Base-by-base conservation (phyloP, 257 asterid genomes). In the Solanum sitiens region DNA sequence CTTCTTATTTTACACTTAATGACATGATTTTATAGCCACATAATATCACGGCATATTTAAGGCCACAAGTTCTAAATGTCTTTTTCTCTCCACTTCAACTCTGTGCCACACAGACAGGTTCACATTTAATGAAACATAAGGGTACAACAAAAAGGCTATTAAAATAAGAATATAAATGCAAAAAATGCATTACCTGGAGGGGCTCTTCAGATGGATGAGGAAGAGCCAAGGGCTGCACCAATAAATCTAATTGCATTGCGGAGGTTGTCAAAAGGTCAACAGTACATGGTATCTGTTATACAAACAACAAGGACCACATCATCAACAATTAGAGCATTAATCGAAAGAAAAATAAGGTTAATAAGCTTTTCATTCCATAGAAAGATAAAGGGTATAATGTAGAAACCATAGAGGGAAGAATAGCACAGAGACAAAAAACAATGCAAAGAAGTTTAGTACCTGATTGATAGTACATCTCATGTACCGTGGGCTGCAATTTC, bases 401-500 rank as follows among this genome's bases (percentile, higher is more conserved):
- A 92, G 90, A 89, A 75, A 44, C 76, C 70, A 84, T 39, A 89
- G 20, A 82, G 30, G 70, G 42, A 79, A 79, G 45, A 70, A 45
- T 83, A 40, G 80, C 56, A 85, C 86, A 80, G 86, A 40, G 88
- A 86, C 76, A 79, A 87, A 86, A 91, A 84, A 75, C 85, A 32
- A 50, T 45, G 42, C 6, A 85, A 32, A 77, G 88, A 85, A 25
- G 85, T 15, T 42, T 25, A 30, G 67, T 68, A 65, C 99, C 99
- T 96, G 99, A 91, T 96, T 97, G 87, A 95, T 93, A 80, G 99
- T 96, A 91, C 98, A 97, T 91, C 99, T 93, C 93, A 97, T 92
- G 94, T 93, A 94, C 87, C 99, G 99, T 67, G 99, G 99, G 89
- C 99, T 97, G 94, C 99, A 96, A 91, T 96, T 97, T 87, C 99